Evolutionary conservation across 2,329 filamentous ascomycete species (phyloP).

Genomic region (Xylariales sp.): DNA sequence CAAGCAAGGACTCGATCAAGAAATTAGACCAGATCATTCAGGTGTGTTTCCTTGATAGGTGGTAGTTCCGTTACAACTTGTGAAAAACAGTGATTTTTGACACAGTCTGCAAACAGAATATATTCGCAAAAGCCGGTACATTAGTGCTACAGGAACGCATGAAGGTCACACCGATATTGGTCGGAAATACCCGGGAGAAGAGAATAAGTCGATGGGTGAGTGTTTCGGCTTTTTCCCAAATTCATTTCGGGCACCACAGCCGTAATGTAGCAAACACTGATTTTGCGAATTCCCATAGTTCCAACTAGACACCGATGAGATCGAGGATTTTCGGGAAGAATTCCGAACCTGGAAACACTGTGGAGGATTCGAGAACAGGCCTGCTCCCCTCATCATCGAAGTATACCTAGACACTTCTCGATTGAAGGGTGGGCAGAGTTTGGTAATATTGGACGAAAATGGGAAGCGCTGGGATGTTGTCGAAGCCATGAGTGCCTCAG

Average conservation of each 20-base stretch:
- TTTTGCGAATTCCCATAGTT: constrained; percentile 58
- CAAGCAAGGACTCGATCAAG: constrained; percentile 63
- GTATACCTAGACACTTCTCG: constrained; percentile 79
- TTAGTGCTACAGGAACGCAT: constrained; percentile 80
- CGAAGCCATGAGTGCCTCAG: constrained; percentile 69
- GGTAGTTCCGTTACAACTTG: no score
- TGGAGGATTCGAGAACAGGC: constrained; percentile 71
- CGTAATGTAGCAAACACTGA: no score
- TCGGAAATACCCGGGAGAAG: constrained; percentile 22
- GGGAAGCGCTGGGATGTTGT: constrained; percentile 91
- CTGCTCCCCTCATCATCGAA: constrained; percentile 84
- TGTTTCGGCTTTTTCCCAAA: constrained; percentile 8
- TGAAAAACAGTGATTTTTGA: no score
- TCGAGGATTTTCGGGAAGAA: constrained; percentile 79
- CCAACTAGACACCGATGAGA: constrained; percentile 90
- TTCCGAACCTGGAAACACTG: constrained; percentile 77
- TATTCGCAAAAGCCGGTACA: constrained; percentile 82
- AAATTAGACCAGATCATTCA: constrained; percentile 94
- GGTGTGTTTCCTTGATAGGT: constrained; percentile 42
- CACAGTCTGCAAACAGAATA: constrained; percentile 66
- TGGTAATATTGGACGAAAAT: constrained; percentile 83
- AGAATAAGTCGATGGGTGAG: constrained; percentile 27
- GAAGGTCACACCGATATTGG: constrained; percentile 42
- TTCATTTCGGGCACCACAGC: no score
- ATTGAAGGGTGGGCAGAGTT: constrained; percentile 76